Evolutionary conservation across 2,329 filamentous ascomycete genomes (phyloP).

Genomic region (Ceratocystis cubensis): DNA sequence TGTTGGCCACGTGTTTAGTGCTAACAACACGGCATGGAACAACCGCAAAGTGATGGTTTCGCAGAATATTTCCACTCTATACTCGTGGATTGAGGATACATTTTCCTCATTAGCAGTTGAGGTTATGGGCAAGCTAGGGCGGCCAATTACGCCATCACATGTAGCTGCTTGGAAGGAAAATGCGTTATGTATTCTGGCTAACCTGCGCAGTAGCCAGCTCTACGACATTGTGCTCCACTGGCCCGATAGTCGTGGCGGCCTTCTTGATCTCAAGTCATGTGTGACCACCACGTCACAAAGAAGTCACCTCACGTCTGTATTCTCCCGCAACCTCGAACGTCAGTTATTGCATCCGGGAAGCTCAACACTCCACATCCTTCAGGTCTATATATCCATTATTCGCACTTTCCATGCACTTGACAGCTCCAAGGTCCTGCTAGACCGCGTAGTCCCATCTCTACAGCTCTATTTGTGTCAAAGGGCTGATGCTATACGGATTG

Average conservation of each 20-base stretch:
- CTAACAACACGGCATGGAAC: background rate
- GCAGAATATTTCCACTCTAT: conserved; percentile 11
- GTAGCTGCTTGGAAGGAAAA: conserved; percentile 59
- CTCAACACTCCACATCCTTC: conserved; percentile 62
- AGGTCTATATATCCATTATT: conserved; percentile 69
- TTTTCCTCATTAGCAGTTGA: conserved; percentile 53
- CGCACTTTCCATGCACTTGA: conserved; percentile 63
- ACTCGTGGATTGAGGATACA: conserved; percentile 53
- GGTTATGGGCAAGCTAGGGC: conserved; percentile 40
- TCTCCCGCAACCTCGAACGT: conserved; percentile 51
- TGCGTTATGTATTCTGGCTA: conserved; percentile 54
- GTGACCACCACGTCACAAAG: conserved; percentile 57
- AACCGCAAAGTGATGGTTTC: conserved; percentile 6
- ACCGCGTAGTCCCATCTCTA: conserved; percentile 59
- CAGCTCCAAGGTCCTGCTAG: conserved; percentile 62
- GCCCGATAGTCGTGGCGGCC: conserved; percentile 57
- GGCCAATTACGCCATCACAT: conserved; percentile 40
- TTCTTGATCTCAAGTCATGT: conserved; percentile 61
- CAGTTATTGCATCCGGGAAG: conserved; percentile 62
- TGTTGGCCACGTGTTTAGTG: background rate
- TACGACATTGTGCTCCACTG: conserved; percentile 70
- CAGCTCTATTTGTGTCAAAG: conserved; percentile 64
- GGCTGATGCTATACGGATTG: conserved; percentile 65
- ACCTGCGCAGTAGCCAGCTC: conserved; percentile 55
- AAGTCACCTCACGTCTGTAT: conserved; percentile 55